Evolutionary conservation across 495 filamentous ascomycete genomes (phyloP).

Genomic region (Penicillium cinerascens): DNA sequence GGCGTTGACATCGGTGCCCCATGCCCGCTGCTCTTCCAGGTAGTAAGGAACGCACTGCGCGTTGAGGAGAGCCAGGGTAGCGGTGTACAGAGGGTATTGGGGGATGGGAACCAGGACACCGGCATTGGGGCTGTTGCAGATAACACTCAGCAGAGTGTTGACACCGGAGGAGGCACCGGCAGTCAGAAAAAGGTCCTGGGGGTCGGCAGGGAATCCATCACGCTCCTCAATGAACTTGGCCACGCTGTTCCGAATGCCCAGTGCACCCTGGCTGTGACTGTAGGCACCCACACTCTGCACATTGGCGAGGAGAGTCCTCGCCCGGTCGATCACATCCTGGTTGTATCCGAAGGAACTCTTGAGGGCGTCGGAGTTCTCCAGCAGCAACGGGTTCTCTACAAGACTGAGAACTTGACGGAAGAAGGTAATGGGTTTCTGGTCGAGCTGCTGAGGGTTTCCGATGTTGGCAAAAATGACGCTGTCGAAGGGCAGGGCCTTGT

Average conservation of each 20-base stretch:
- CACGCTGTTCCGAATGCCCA: constrained; percentile 79
- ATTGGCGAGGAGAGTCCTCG: constrained; percentile 70
- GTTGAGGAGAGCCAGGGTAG: constrained; percentile 81
- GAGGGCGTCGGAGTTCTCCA: constrained; percentile 72
- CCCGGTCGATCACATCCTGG: constrained; percentile 81
- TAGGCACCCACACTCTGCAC: constrained; percentile 94
- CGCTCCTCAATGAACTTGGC: constrained; percentile 88
- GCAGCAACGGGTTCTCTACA: constrained; percentile 80
- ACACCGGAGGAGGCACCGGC: constrained; percentile 92
- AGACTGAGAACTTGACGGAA: constrained; percentile 96
- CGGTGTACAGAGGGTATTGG: constrained; percentile 97
- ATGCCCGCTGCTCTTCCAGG: constrained; percentile 77
- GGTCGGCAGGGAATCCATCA: constrained; percentile 80
- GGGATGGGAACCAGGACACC: constrained; percentile 94
- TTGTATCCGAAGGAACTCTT: constrained; percentile 71
- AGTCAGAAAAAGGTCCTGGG: constrained; percentile 77
- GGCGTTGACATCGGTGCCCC: constrained; percentile 79
- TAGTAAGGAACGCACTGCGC: constrained; percentile 88
- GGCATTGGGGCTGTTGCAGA: constrained; percentile 73
- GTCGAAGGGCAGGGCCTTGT: constrained; percentile 74
- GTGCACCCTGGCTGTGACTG: constrained; percentile 86
- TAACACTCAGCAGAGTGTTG: constrained; percentile 84
- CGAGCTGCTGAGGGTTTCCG: constrained; percentile 96
- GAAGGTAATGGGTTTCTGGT: constrained; percentile 98
- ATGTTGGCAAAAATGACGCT: constrained; percentile 95